Base-by-base conservation (phyloP, 129 eudicot genomes). In the Smallanthus sonchifolius region DNA sequence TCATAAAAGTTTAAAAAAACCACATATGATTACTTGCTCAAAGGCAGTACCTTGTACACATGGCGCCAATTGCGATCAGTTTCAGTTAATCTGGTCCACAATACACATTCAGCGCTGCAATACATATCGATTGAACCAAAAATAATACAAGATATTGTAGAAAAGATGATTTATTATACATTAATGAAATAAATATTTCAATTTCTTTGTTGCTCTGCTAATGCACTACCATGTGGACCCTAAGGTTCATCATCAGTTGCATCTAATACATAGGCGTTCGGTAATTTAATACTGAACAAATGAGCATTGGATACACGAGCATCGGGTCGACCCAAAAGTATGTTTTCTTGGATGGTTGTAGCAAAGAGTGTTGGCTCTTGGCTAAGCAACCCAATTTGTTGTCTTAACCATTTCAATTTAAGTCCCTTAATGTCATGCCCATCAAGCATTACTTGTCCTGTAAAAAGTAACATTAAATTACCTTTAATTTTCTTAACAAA, bases 171-270 rank as follows among this genome's bases (percentile, higher is more conserved):
- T 40, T 35, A 17, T 4, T 55, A 69, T 47, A 36, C 39, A 30
- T 48, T 40, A 49, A 77, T 1, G 11, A 16, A 65, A 24, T 20
- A 59, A 79, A 35, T 47, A 48, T 54, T 44, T 92, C 97, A 87
- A 92, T 82, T 84, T 92, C 67, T 92, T 92, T 13, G 97, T 92
- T n/a, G 96, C 87, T 92, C 97, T 71, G 91, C 96, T 86, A 92
- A 86, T 63, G 80, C 90, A 45, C 87, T 89, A 68, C 97, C 97
- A 85, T 92, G 97, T 84, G 97, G 97, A 72, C 97, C 97, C 97
- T 94, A 92, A 35, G 97, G 96, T 76, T 89, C 97, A 71, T 89
- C 91, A 74, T 92, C 97, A 11, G 97, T 92, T 73, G 96, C 97
- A 87, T 92, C 97, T 85, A 92, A 74, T 13, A 92, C 97, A 55